Evolutionary conservation across 345 rosid genomes (phyloP).

Genomic region (Bretschneidera sinensis): DNA sequence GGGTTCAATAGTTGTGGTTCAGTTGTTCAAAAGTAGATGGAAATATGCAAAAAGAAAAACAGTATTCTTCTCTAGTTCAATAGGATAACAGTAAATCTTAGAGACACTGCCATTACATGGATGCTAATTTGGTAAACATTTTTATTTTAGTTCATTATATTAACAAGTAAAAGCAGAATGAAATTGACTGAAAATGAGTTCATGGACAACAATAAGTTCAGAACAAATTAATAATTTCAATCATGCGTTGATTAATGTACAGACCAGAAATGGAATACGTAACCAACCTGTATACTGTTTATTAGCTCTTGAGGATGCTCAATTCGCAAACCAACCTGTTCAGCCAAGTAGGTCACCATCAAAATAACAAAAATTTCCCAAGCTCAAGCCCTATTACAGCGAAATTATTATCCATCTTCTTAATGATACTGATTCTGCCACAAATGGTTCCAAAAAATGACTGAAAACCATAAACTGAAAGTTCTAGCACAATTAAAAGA

Average conservation of each 20-base stretch:
- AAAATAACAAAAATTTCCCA: constrained; percentile 3
- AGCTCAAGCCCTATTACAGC: constrained; percentile 3
- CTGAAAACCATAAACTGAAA: not conserved
- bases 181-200: not conserved
- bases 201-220: not conserved
- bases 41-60: constrained; percentile 4
- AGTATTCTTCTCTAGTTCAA: not conserved
- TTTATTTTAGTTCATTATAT: not conserved
- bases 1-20: no score
- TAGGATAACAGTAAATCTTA: not conserved
- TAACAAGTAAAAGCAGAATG: not conserved
- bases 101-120: not conserved
- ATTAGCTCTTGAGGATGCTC: constrained; percentile 98
- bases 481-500: not conserved
- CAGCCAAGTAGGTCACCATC: constrained; percentile 18
- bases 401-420: not conserved
- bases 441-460: not conserved
- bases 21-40: no score
- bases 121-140: not conserved
- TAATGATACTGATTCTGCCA: not conserved
- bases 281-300: constrained; percentile 70
- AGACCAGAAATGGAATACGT: not conserved
- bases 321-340: constrained; percentile 87
- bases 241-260: no score
- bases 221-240: no score